Base-by-base conservation (phyloP, 73 alveolate genomes). In the Blepharisma stoltei region DNA sequence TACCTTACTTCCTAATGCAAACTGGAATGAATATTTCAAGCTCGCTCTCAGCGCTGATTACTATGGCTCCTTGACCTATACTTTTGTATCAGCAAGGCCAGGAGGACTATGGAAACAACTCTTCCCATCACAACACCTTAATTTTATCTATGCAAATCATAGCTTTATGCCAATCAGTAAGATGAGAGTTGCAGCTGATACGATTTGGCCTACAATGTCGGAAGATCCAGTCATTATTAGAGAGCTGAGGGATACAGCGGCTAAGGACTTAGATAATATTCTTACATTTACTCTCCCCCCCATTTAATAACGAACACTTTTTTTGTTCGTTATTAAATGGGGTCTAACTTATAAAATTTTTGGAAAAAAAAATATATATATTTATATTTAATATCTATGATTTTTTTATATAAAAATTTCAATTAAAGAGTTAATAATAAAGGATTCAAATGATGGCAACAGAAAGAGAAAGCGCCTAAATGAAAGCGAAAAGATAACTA, bases 131-230 rank as follows among this genome's bases (percentile, higher is more conserved):
- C 27, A 52, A 4, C 23, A 11, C 4, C 23, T 52, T 11, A 11
- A 52, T 52, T 52, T 52, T 52, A 52, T 52, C 4, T 52, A 52
- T 52, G 66, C 66, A 52, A 52, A 52, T 52, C 66, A 52, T 20
- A 52, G 66, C 66, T 52, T 52, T 52, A 52, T 52, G 66, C 66
- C 66, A 14, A 14, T 52, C n/a, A 52, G 66, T 4, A 52, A 52
- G 23, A 52, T 52, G 66, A 52, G 66, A 52, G 66, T 52, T 14
- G 66, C 66, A 14, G 66, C n/a, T 1, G 66, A 52, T 20, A 52
- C 66, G 0, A 52, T 52, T 52, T 52, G 66, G 66, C 66, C 66
- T 1, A 52, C 66, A 14, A 14, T 52, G n/a, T 14, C 27, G 2
- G 66, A 52, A 52, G 66, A 52, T 52, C 66, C 66, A 14, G 27